These are phyloP conservation scores for Triglochin maritima DNA, from an alignment of 106 monocot species.

Conservation along the genomic window DNA sequence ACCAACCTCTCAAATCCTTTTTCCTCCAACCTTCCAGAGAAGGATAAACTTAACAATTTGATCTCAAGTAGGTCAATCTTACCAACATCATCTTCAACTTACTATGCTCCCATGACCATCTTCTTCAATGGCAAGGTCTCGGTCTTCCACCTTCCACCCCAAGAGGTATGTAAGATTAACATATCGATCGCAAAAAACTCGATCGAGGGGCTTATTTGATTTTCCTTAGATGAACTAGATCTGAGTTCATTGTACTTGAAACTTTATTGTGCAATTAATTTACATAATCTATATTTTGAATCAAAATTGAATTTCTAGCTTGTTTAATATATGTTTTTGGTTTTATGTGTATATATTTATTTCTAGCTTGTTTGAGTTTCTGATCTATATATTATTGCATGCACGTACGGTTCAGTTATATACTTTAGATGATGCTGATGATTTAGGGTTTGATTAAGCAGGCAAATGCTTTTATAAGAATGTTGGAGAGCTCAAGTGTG, in stretches of 20 bases:
- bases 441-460: neutral
- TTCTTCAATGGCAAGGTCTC: slow-evolving; percentile 13
- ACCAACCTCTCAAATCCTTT: neutral
- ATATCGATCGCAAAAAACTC: no score
- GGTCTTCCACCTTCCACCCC: slow-evolving; percentile 1
- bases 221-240: no score
- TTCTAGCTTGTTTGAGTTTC: no score
- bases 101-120: slow-evolving; percentile 7
- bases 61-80: neutral
- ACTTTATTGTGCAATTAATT: no score
- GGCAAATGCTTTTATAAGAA: neutral
- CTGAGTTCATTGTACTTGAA: neutral
- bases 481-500: neutral
- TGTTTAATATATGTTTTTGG: no score
- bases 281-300: no score
- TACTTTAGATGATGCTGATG: no score
- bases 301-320: no score
- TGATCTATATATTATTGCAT: no score
- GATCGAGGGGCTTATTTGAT: neutral
- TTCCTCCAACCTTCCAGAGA: neutral
- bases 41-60: neutral
- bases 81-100: neutral
- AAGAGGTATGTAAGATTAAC: neutral
- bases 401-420: no score
- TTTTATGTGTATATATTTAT: no score